A percentile compares a stretch with the other conserved stretches of the same genome.
phyloP scores from a whole-genome alignment of 2,329 filamentous ascomycete genomes.

The Sordariomycetes sp. region DNA sequence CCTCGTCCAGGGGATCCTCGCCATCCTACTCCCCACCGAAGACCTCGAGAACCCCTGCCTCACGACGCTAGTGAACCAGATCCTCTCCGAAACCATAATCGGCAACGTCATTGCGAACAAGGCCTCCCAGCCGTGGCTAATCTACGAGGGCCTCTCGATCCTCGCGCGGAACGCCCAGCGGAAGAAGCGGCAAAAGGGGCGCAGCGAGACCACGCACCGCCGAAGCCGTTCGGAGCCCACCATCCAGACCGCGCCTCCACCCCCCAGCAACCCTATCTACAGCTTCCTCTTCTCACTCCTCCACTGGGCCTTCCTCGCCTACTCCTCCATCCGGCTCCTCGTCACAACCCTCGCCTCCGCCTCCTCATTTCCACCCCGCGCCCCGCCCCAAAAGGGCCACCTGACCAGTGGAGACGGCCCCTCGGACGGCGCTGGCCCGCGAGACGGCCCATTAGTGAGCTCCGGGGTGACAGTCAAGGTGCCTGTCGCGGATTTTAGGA shows the following conservation, averaged over 20 bases:
- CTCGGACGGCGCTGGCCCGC: conserved; percentile 1
- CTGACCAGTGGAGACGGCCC: conserved; percentile 4
- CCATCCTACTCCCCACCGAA: conserved; percentile 79
- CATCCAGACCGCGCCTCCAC: not conserved
- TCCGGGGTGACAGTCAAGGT: conserved; percentile 25
- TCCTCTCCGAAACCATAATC: conserved; percentile 81
- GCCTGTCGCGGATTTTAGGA: conserved; percentile 62
- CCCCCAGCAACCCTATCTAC: conserved; percentile 19
- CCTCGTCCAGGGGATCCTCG: conserved; percentile 69
- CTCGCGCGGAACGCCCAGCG: conserved; percentile 22
- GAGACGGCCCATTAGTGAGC: not conserved
- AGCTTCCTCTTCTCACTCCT: conserved; percentile 41
- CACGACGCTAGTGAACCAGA: conserved; percentile 70
- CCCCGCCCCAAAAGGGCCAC: conserved; percentile 20
- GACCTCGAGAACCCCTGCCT: conserved; percentile 82
- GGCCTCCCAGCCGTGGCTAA: conserved; percentile 73
- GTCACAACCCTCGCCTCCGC: conserved; percentile 52
- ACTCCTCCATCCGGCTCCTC: conserved; percentile 53
- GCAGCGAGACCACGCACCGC: not conserved
- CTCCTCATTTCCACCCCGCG: conserved; percentile 41
- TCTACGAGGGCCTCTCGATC: conserved; percentile 77
- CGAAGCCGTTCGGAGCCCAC: not conserved
- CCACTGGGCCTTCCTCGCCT: conserved; percentile 39
- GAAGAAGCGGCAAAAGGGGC: conserved; percentile 2
- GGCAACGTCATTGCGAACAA: conserved; percentile 71